phyloP scores from a whole-genome alignment of 2,329 filamentous ascomycete genomes.

The Fusarium chlamydosporum region DNA sequence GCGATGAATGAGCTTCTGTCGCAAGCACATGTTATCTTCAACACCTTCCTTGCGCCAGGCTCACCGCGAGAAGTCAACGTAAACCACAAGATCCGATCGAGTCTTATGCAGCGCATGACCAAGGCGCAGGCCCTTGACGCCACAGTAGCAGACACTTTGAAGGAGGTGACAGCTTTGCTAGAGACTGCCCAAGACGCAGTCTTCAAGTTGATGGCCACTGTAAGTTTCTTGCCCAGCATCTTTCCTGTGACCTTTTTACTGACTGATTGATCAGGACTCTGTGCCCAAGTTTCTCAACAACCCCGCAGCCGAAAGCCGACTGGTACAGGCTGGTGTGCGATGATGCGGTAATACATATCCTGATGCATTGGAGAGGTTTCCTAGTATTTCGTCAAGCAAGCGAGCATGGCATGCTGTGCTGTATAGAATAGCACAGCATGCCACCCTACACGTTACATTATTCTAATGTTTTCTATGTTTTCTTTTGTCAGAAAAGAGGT shows the following conservation, averaged over 20 bases:
- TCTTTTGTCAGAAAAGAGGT: slow-evolving; percentile 21
- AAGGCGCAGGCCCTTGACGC: slow-evolving; percentile 93
- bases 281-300: slow-evolving; percentile 80
- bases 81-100: slow-evolving; percentile 93
- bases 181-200: slow-evolving; percentile 95
- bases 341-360: slow-evolving; percentile 19
- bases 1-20: slow-evolving; percentile 94
- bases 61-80: slow-evolving; percentile 98
- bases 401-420: slow-evolving; percentile 11
- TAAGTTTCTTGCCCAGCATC: slow-evolving; percentile 67
- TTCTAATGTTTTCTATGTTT: slow-evolving; percentile 27
- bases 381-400: slow-evolving; percentile 21
- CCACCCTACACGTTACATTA: slow-evolving; percentile 16
- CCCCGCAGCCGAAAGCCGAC: slow-evolving; percentile 51
- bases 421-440: neutral
- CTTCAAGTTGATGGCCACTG: slow-evolving; percentile 98
- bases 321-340: slow-evolving; percentile 40
- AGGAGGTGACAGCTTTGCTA: slow-evolving; percentile 89
- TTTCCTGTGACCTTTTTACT: slow-evolving; percentile 49
- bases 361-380: slow-evolving; percentile 12
- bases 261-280: slow-evolving; percentile 67
- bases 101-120: slow-evolving; percentile 95
- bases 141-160: slow-evolving; percentile 89
- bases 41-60: slow-evolving; percentile 96
- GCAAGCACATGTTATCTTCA: slow-evolving; percentile 96